Base-by-base conservation (phyloP, 306 rosid species). In the Fragaria iinumae region DNA sequence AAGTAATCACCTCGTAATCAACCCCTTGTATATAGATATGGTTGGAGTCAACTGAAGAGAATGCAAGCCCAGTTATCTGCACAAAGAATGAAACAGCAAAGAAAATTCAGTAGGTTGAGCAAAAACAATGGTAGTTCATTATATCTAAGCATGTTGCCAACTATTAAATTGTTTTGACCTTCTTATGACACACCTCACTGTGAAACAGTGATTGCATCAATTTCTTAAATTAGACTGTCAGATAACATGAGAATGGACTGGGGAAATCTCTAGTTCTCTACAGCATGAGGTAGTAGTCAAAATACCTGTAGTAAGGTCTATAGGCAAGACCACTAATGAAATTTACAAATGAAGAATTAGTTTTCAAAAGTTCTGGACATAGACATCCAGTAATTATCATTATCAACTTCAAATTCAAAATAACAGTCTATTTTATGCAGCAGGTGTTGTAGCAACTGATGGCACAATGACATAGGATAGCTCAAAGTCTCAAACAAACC, bases 11-110 rank as follows among this genome's bases (percentile, higher is more conserved):
- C 98, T 93, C 97, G 73, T 91, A 85, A 84, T 91, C 98, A 80
- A 93, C 84, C 75, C 98, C 98, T 86, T 93, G 98, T 69, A 91
- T 39, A 76, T 91, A 91, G 73, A 93, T 90, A 79, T 80, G 85
- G 72, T 87, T 85, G 43, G 97, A 85, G 77, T 93, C 89, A 74
- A 86, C 44, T 45, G 97, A 71, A 63, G 98, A 91, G 88, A 93
- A 91, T 73, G 88, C 75, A 81, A 93, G 86, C 36, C 97, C 93
- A 8, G 96, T 93, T 84, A 93, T 93, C 97, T 93, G 90, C 89
- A 75, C 80, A 67, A 8, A 29, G 70, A 67, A 79, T 9, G 25
- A 47, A 47, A 55, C 27, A 69, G 14, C 23, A 23, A 69, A 12
- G 39, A 29, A 76, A 21, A 47, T 49, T 47, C 25, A 10, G 67